Evolutionary conservation across 768 basidiomycete species (phyloP), one percentile per base, ranked within the genome.

Genomic region (Kwoniella mangroviensis): DNA sequence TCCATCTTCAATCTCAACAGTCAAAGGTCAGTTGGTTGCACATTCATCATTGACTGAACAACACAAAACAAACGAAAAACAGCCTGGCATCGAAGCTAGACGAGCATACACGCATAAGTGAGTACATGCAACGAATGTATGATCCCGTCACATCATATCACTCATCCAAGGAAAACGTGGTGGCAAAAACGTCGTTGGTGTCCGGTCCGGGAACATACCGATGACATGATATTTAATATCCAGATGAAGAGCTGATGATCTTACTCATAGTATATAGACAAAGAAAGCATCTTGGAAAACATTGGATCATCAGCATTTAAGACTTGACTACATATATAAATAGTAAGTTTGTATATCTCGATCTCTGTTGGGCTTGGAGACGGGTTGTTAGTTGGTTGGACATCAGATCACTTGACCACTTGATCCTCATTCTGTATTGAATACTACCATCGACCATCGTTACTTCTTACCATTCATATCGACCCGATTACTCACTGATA

Each of bases 61-160:
- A 28, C 15, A 28, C 40, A 40, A 9, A 28, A 60, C 13, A 60
- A 42, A 60, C n/a, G 21, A 12, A 24, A 54, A 54, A 60, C 9
- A 60, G 34, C 58, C 19, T 21, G 58, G 42, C 41, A 42, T 41
- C 7, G 10, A 21, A 60, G 19, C 58, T 34, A 60, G 34, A 19
- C 40, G 9, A 60, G 42, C n/a, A 60, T 60, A 60, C 58, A 60
- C 58, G 41, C 40, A 42, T 43, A 60, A n/a, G 58, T 60, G 41
- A 60, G 58, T 60, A 19, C 45, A 34, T 34, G 34, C 34, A 7
- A 34, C 34, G 34, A 34, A 34, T 34, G 34, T 7, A 34, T 34
- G 34, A 34, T 34, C 34, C 34, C 34, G 34, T 34, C 34, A 7
- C 6, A 49, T 49, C 13, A 13, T 19, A 15, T 49, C 15, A 15